Base-by-base conservation (phyloP, 2,329 filamentous ascomycete species). In the Diaporthe humulicola region DNA sequence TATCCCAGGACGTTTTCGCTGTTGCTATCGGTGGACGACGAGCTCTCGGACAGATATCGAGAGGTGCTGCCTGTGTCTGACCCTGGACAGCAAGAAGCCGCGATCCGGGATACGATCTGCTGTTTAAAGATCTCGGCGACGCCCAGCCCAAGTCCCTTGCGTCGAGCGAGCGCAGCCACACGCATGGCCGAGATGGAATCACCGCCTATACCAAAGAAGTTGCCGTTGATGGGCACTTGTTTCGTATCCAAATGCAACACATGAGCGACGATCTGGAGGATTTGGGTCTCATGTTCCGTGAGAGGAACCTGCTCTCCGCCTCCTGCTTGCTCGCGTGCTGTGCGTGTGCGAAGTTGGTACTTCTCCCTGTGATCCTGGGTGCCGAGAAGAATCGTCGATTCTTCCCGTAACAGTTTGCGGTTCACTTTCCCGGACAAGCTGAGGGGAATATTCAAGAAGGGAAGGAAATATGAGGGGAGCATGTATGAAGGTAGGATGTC, bases 111-210 rank as follows among this genome's bases (percentile, higher is more conserved):
- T 48, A 48, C 12, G 45, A 48, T 48, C 45, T 48, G 45, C 45
- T 48, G 45, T 8, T 48, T 48, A 48, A 48, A 48, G 45, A 48
- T 48, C 45, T 48, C 45, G 45, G 45, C 45, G 15, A 48, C 45
- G 45, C 45, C 17, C 45, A 48, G 45, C 45, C 17, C 45, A 48
- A 48, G 45, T 48, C 45, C 45, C 45, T 48, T 48, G 45, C 45
- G 45, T 48, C 45, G 45, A 48, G 79, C 78, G 1, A 30, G 57
- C 5, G 87, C 83, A 3, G 88, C 86, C 4, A 89, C 82, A 71
- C 82, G 86, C 87, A 89, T 89, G 4, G 87, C 87, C 28, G 84
- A 82, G 2, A 89, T 81, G 0, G 88, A 89, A 79, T 89, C 87
- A 14, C 88, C 87, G 1, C 87, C 87, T 0, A 88, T 81, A 1